These are phyloP conservation scores for Cladosporium halotolerans DNA, from an alignment of 2,329 filamentous ascomycete genomes.

Conservation along the genomic window DNA sequence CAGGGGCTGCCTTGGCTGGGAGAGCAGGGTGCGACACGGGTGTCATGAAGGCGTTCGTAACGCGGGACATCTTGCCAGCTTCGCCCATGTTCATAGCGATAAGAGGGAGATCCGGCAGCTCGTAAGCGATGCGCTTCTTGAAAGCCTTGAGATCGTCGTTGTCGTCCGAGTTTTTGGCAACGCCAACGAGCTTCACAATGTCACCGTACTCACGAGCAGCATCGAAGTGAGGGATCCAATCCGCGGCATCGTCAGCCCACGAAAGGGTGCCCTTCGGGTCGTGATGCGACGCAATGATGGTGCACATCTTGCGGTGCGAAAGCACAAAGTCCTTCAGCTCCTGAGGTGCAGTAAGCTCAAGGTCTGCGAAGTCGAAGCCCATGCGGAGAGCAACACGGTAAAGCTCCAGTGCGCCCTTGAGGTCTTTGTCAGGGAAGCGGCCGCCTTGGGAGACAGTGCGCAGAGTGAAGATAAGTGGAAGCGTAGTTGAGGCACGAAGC, in stretches of 20 bases:
- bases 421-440: constrained; percentile 73
- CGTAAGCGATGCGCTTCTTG: constrained; percentile 64
- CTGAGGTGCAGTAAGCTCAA: constrained; percentile 82
- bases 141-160: constrained; percentile 82
- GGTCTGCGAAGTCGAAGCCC: constrained; percentile 85
- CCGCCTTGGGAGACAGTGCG: constrained; percentile 82
- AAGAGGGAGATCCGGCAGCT: constrained; percentile 67
- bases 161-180: constrained; percentile 69
- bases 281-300: constrained; percentile 92
- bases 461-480: constrained; percentile 89
- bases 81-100: constrained; percentile 96
- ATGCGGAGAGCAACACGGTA: constrained; percentile 74
- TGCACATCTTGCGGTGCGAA: constrained; percentile 59
- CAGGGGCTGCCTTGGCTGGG: constrained; percentile 90
- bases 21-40: constrained; percentile 84
- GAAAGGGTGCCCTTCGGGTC: constrained; percentile 72
- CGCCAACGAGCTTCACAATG: constrained; percentile 87
- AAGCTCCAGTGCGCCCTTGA: constrained; percentile 56
- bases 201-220: constrained; percentile 83
- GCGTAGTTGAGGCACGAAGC: constrained; percentile 62
- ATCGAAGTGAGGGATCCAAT: constrained; percentile 88
- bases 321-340: constrained; percentile 56
- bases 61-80: constrained; percentile 78
- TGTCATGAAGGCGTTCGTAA: constrained; percentile 88
- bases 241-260: constrained; percentile 71